These are phyloP conservation scores for Funneliformis mosseae DNA, from an alignment of 192 early-diverging fungal genomes.

Conservation along the genomic window DNA sequence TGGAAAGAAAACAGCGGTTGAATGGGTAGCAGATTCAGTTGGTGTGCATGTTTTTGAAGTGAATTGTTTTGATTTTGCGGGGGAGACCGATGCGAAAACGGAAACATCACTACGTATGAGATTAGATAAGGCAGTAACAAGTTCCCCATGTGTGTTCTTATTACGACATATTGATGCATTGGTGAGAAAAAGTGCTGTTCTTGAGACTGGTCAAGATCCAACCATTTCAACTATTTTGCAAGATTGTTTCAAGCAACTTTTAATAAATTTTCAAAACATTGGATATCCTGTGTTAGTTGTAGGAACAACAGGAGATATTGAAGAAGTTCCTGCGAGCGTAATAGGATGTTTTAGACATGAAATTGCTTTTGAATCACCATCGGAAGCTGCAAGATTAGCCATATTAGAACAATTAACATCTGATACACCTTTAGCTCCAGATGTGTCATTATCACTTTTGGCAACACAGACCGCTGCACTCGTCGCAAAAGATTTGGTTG, in stretches of 20 bases:
- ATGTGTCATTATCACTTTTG: conserved; percentile 72
- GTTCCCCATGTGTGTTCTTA: conserved; percentile 84
- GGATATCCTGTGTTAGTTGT: conserved; percentile 76
- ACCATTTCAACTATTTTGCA: conserved; percentile 59
- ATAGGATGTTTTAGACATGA: conserved; percentile 81
- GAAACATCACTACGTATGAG: conserved; percentile 72
- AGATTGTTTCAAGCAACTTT: conserved; percentile 58
- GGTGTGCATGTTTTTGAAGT: conserved; percentile 81
- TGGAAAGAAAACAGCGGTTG: conserved; percentile 77
- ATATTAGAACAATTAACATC: conserved; percentile 66
- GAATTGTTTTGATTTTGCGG: conserved; percentile 76
- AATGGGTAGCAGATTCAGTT: conserved; percentile 64
- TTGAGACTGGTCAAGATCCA: conserved; percentile 61
- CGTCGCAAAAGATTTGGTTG: conserved; percentile 81
- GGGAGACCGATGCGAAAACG: conserved; percentile 82
- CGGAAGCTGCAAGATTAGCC: conserved; percentile 63
- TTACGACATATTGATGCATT: conserved; percentile 80
- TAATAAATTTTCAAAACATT: conserved; percentile 47
- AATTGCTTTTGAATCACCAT: conserved; percentile 71
- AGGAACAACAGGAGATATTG: conserved; percentile 76
- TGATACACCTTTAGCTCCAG: conserved; percentile 64
- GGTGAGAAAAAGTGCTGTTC: conserved; percentile 57
- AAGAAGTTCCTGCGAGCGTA: conserved; percentile 77
- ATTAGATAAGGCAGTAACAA: conserved; percentile 75
- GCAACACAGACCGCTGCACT: conserved; percentile 94